A percentile compares a stretch with the other conserved stretches of the same genome.
Evolutionary conservation across 306 rosid species (phyloP).

Genomic region (Dalbergia oliveri): DNA sequence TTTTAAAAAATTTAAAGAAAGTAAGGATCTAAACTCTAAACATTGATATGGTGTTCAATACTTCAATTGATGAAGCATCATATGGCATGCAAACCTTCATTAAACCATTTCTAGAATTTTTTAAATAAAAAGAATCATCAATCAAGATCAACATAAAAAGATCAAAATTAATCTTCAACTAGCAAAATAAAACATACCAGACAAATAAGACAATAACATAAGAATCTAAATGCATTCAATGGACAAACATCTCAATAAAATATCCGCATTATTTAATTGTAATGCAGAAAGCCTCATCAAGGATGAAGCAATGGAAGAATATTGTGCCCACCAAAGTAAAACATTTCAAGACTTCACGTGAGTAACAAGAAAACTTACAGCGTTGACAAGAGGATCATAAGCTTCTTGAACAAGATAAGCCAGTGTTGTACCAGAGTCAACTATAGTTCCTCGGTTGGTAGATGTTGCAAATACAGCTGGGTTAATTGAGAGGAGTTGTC

Average conservation of each 20-base stretch:
- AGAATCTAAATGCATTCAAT: constrained; percentile 39
- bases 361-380: constrained; percentile 66
- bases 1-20: constrained; percentile 3
- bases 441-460: constrained; percentile 79
- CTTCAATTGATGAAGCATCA: constrained; percentile 27
- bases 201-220: constrained; percentile 21
- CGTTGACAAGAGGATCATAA: constrained; percentile 77
- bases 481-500: constrained; percentile 79
- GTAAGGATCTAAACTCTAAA: background rate
- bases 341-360: background rate
- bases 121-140: background rate
- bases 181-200: constrained; percentile 22
- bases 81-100: constrained; percentile 6
- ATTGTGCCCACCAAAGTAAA: constrained; percentile 23
- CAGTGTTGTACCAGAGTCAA: constrained; percentile 92
- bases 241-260: constrained; percentile 6
- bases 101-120: constrained; percentile 39
- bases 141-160: background rate
- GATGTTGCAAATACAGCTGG: constrained; percentile 77
- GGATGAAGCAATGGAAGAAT: constrained; percentile 32
- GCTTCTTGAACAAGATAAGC: constrained; percentile 91
- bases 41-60: constrained; percentile 11
- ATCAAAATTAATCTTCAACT: constrained; percentile 10
- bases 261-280: constrained; percentile 8
- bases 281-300: constrained; percentile 15